Evolutionary conservation across 2,329 filamentous ascomycete species (phyloP).

Genomic region (Cladosporium sp.): DNA sequence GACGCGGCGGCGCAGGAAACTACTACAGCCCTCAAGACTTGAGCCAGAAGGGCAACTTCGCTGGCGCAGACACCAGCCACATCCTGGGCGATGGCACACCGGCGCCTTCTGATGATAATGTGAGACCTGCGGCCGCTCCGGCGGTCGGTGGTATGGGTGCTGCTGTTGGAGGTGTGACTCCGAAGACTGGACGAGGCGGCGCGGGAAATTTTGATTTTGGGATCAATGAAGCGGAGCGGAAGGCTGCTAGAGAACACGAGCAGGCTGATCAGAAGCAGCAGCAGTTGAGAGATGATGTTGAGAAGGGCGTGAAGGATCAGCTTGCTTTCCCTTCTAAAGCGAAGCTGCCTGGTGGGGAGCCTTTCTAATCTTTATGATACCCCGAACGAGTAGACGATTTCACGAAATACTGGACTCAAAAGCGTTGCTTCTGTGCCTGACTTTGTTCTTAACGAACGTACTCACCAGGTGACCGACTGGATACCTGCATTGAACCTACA

Average conservation of each 20-base stretch:
- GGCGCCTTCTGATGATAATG: slow-evolving; percentile 1
- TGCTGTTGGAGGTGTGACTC: background rate
- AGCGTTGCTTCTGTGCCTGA: background rate
- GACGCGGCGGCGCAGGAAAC: slow-evolving; percentile 44
- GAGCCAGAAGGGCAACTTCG: slow-evolving; percentile 36
- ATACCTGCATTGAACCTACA: no score
- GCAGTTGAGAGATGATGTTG: slow-evolving; percentile 33
- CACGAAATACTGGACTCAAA: background rate
- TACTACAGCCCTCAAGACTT: slow-evolving; percentile 41
- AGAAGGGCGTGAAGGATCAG: slow-evolving; percentile 37
- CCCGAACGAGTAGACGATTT: background rate
- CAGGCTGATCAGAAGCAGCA: slow-evolving; percentile 24
- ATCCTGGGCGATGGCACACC: slow-evolving; percentile 19
- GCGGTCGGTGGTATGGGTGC: slow-evolving; percentile 3
- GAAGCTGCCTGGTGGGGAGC: slow-evolving; percentile 32
- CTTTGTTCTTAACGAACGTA: background rate
- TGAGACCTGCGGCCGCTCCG: slow-evolving; percentile 9
- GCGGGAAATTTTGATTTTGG: slow-evolving; percentile 43
- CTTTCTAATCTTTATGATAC: slow-evolving; percentile 14
- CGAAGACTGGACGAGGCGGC: slow-evolving; percentile 38
- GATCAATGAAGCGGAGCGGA: slow-evolving; percentile 30
- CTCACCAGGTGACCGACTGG: no score
- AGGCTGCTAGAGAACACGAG: slow-evolving; percentile 23
- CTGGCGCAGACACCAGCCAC: slow-evolving; percentile 18
- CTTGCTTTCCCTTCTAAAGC: slow-evolving; percentile 38